Percentiles rank a stretch among this genome's conserved stretches.
Conservation (phyloP, 2,329 filamentous ascomycete genomes). For the Penicillium capsulatum region DNA sequence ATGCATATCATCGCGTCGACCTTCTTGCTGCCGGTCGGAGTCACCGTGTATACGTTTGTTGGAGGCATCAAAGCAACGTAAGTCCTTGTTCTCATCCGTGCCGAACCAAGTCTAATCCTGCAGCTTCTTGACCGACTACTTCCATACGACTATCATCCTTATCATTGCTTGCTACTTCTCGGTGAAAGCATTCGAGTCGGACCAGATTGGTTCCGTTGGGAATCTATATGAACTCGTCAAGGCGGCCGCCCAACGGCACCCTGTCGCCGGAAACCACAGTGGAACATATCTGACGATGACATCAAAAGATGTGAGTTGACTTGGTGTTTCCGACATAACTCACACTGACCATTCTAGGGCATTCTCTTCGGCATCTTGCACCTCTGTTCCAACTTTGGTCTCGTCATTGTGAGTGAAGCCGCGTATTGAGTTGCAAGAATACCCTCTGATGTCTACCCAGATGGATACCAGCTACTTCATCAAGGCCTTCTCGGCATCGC, state of each 20-base stretch:
- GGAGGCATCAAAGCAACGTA: constrained; percentile 42
- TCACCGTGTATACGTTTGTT: constrained; percentile 39
- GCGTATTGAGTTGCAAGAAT: too few relatives aligned
- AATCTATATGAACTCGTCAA: constrained; percentile 51
- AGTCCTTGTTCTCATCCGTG: constrained; percentile 1
- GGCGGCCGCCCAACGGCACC: constrained; percentile 42
- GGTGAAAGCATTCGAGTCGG: constrained; percentile 45
- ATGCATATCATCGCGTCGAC: constrained; percentile 51
- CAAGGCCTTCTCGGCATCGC: constrained; percentile 50
- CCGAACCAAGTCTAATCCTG: constrained; percentile 2
- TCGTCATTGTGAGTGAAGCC: constrained; percentile 43
- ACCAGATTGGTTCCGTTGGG: constrained; percentile 48
- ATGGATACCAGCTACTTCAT: constrained; percentile 54
- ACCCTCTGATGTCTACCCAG: too few relatives aligned
- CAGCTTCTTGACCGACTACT: constrained; percentile 49
- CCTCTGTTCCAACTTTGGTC: constrained; percentile 49
- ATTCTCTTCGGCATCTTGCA: constrained; percentile 52
- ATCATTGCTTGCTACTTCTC: constrained; percentile 50
- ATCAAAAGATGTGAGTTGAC: constrained; percentile 47
- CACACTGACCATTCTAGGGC: constrained; percentile 31
- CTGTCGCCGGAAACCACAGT: constrained; percentile 51
- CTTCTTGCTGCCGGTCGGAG: constrained; percentile 43
- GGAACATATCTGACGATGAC: constrained; percentile 56
- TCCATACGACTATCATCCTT: constrained; percentile 54
- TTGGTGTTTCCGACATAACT: too few relatives aligned